Evolutionary conservation across 306 rosid species (phyloP).

Genomic region (Vigna trinervia): DNA sequence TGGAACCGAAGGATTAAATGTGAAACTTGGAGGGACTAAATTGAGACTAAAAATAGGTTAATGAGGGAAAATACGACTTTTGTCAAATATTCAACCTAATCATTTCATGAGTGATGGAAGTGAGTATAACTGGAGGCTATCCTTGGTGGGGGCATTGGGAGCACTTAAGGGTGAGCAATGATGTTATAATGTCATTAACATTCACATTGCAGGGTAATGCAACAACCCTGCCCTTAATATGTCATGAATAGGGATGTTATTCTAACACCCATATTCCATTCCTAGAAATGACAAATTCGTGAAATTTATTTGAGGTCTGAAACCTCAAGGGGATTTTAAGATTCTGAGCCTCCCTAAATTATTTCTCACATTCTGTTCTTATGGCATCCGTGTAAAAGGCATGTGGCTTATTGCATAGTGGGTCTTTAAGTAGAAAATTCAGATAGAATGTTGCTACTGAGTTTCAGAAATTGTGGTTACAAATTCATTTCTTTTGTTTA

Average conservation of each 20-base stretch:
- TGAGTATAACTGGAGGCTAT: background rate
- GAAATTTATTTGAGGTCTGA: slow-evolving; percentile 11
- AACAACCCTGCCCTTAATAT: slow-evolving; percentile 3
- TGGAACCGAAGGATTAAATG: background rate
- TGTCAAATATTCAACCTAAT: background rate
- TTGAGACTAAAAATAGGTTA: background rate
- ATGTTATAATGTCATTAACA: background rate
- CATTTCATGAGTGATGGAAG: background rate
- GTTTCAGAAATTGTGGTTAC: slow-evolving; percentile 29
- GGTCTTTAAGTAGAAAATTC: slow-evolving; percentile 15
- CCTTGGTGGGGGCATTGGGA: background rate
- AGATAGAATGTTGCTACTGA: slow-evolving; percentile 15
- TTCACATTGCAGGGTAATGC: background rate
- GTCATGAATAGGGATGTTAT: background rate
- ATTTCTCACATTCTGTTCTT: slow-evolving; percentile 21
- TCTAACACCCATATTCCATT: background rate
- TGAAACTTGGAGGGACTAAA: background rate
- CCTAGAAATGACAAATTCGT: slow-evolving; percentile 25
- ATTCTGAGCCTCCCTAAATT: slow-evolving; percentile 26
- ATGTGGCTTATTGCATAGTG: slow-evolving; percentile 6
- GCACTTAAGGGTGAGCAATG: background rate
- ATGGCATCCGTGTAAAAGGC: background rate
- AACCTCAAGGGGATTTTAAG: slow-evolving; percentile 20
- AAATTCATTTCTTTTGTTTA: slow-evolving; percentile 36
- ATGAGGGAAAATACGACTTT: background rate